Conservation (phyloP, 169 alveolate genomes). For the Cryptosporidium baileyi region DNA sequence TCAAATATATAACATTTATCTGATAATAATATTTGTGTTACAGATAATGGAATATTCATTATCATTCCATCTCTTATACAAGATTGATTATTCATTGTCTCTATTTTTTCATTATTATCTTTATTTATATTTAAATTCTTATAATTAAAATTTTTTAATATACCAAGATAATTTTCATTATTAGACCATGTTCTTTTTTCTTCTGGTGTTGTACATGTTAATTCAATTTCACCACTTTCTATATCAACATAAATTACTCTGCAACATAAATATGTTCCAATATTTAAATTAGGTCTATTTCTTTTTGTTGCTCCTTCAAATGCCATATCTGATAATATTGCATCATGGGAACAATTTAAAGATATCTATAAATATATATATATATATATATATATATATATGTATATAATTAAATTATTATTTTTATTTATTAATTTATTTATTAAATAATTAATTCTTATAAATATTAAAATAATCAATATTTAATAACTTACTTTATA, state of each 20-base stretch:
- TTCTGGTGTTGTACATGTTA: conserved; percentile 63
- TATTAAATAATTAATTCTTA: background rate
- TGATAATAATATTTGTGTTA: conserved; percentile 38
- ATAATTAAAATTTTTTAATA: conserved; percentile 22
- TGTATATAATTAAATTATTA: no score
- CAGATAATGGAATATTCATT: conserved; percentile 19
- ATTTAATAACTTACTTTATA: conserved; percentile 32
- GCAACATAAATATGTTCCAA: conserved; percentile 16
- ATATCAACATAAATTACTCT: conserved; percentile 35
- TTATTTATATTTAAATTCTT: background rate
- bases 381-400: no score
- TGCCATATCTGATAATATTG: conserved; percentile 49
- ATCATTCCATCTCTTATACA: conserved; percentile 63
- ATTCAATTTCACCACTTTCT: conserved; percentile 49
- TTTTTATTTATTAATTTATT: no score
- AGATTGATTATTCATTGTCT: background rate
- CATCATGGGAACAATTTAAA: conserved; percentile 11
- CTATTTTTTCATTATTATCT: background rate
- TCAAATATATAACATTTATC: conserved; percentile 35
- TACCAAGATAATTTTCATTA: conserved; percentile 60
- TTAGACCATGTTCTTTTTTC: conserved; percentile 59
- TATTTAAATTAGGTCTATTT: conserved; percentile 26
- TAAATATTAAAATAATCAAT: background rate
- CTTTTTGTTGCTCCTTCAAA: conserved; percentile 70
- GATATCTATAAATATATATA: conserved; percentile 28